Percentiles rank a stretch among this genome's conserved stretches.
Conservation (phyloP, 176 grass and related monocot genomes). For the Cocos nucifera region DNA sequence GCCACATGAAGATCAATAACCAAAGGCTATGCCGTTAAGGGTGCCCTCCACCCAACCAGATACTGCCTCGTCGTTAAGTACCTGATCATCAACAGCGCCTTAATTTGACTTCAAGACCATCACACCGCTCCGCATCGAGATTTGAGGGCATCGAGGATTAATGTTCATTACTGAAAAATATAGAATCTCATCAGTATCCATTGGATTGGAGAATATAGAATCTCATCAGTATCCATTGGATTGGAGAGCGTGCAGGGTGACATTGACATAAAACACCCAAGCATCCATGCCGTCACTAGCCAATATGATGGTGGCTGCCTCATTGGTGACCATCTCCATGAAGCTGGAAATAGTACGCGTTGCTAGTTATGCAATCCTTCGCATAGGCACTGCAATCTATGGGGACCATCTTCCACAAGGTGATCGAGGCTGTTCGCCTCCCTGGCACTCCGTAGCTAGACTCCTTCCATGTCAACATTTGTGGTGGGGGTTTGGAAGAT, state of each 20-base stretch:
- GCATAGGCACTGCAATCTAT: conserved; percentile 34
- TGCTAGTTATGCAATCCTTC: conserved; percentile 40
- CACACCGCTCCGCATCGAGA: too few relatives aligned
- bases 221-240: conserved; percentile 42
- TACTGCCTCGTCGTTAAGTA: too few relatives aligned
- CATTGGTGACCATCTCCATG: conserved; percentile 28
- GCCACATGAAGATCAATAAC: too few relatives aligned
- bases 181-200: conserved; percentile 32
- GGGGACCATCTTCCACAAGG: conserved; percentile 17
- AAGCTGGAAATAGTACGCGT: conserved; percentile 43
- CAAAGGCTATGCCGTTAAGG: too few relatives aligned
- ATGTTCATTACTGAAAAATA: too few relatives aligned
- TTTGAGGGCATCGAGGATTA: too few relatives aligned
- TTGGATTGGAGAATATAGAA: conserved; percentile 24
- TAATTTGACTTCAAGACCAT: too few relatives aligned
- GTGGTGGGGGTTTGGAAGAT: not conserved
- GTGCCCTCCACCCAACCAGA: too few relatives aligned
- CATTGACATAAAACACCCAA: conserved; percentile 73
- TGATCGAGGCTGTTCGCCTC: too few relatives aligned
- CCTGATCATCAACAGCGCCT: too few relatives aligned
- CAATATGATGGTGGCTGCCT: conserved; percentile 19
- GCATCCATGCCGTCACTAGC: conserved; percentile 25
- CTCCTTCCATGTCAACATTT: not conserved
- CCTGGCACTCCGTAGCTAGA: conserved; percentile 5
- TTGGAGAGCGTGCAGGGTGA: conserved; percentile 46